These are phyloP conservation scores for Chrysosphaeria jannelii DNA, from an alignment of 2,329 filamentous ascomycete genomes.

Conservation along the genomic window DNA sequence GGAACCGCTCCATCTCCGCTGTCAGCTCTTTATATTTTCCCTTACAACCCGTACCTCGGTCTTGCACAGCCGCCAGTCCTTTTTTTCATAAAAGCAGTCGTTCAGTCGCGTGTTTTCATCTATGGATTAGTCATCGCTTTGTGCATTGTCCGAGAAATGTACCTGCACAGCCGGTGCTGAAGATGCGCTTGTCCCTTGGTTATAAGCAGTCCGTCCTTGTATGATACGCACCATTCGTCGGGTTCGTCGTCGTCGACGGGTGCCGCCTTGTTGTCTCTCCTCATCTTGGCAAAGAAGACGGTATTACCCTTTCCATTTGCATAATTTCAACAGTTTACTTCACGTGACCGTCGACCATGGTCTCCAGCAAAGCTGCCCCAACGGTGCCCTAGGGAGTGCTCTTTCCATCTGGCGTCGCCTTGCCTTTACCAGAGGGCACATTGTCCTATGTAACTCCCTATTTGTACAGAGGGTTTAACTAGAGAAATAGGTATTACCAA, in stretches of 20 bases:
- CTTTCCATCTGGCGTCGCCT: too few species aligned
- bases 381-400: too few species aligned
- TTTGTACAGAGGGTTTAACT: too few species aligned
- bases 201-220: background rate
- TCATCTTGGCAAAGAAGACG: too few species aligned
- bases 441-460: too few species aligned
- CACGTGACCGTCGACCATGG: too few species aligned
- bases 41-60: conserved; percentile 29
- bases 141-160: conserved; percentile 2
- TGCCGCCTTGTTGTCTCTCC: too few species aligned
- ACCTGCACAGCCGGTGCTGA: conserved; percentile 86
- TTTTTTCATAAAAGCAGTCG: conserved; percentile 86
- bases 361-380: too few species aligned
- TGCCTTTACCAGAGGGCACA: too few species aligned
- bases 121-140: conserved; percentile 10
- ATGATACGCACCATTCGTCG: conserved; percentile 62
- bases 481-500: too few species aligned
- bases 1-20: conserved; percentile 60
- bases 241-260: conserved; percentile 37
- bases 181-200: conserved; percentile 81
- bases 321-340: too few species aligned
- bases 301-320: too few species aligned
- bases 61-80: conserved; percentile 77
- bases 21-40: background rate
- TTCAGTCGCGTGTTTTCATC: conserved; percentile 76